phyloP scores from a whole-genome alignment of 331 rosid genomes.

The Quercus phellos region DNA sequence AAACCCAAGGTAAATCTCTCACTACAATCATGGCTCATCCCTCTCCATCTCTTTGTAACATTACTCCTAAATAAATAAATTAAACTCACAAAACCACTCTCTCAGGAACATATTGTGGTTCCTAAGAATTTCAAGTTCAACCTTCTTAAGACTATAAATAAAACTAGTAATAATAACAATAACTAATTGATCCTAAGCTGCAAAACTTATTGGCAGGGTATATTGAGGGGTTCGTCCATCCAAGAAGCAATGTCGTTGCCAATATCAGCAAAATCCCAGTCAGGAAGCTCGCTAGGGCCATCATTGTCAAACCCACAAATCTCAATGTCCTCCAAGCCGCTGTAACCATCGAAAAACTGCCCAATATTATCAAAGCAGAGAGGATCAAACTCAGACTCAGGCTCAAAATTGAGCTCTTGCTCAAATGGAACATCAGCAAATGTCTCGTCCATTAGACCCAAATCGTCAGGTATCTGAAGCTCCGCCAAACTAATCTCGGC shows the following conservation, averaged over 20 bases:
- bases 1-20: conserved; percentile 43
- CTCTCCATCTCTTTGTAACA: background rate
- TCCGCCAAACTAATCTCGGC: conserved; percentile 19
- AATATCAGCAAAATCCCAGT: conserved; percentile 60
- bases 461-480: conserved; percentile 36
- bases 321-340: conserved; percentile 36
- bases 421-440: conserved; percentile 14
- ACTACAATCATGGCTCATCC: background rate
- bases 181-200: conserved; percentile 14
- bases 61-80: conserved; percentile 10
- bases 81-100: conserved; percentile 27
- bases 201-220: conserved; percentile 55
- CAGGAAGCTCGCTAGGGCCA: conserved; percentile 57
- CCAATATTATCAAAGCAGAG: conserved; percentile 30
- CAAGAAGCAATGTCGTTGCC: conserved; percentile 66
- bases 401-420: conserved; percentile 10
- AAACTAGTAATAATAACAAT: background rate
- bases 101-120: conserved; percentile 19
- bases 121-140: conserved; percentile 3
- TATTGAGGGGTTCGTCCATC: conserved; percentile 55
- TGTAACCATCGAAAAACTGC: conserved; percentile 32
- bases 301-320: conserved; percentile 41
- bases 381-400: conserved; percentile 37
- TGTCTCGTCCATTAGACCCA: conserved; percentile 31
- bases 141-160: background rate